Evolutionary conservation across 129 eudicot genomes (phyloP), one percentile per base, ranked within the genome.

Genomic region (Sambucus nigra): DNA sequence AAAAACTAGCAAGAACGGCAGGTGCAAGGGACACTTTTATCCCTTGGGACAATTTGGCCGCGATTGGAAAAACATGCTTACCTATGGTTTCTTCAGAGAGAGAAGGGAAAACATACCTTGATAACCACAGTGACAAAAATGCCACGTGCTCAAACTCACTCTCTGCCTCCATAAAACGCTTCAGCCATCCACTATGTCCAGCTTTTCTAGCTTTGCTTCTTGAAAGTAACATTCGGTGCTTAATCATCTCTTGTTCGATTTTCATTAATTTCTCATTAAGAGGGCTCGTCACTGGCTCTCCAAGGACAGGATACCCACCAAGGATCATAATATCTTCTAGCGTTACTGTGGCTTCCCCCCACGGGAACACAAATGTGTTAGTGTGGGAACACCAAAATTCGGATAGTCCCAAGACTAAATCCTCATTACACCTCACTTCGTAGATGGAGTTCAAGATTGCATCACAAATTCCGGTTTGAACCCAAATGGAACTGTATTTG

Each of bases 281-380:
- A 39, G 16, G n/a, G 20, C 21, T 7, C 26, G 10, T 7, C 29
- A 65, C 29, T 21, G 56, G 26, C 2, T 55, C 71, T 1, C 84
- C 80, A 16, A 57, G 18, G 40, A 65, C 63, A 0, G 73, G 45
- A 39, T 28, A 78, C 58, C 84, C 80, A 51, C 84, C 80, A n/a
- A 73, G 64, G 14, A 65, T 42, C 73, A 33, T 65, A 1, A 69
- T 70, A 69, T 73, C 84, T 26, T 73, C 84, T 23, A 78, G 64
- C 0, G 80, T 78, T 3, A 78, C 7, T 1, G 80, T 73, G 5
- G 64, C 80, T 33, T 78, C 85, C 18, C 74, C 77, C 80, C 84
- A 73, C 1, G 80, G 80, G 53, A 78, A 73, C 2, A 78, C 53
- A 25, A 78, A 78, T 13, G 76, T 73, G 59, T 69, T 78, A 0